Base-by-base conservation (phyloP, 306 rosid genomes). In the Chamaecrista fasciculata region DNA sequence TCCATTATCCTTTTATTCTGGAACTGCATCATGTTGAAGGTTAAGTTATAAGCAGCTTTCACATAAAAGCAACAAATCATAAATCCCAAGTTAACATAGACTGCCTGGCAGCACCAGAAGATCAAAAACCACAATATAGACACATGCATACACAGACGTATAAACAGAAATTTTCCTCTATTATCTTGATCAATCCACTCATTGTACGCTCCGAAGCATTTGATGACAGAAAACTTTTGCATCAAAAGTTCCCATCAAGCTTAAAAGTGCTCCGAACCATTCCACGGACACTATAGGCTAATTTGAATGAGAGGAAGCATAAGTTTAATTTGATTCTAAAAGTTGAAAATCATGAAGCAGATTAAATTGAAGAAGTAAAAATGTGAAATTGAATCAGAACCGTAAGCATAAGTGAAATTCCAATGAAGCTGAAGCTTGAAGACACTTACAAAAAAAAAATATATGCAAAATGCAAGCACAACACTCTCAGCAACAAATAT, bases 1-100 rank as follows among this genome's bases (percentile, higher is more conserved):
- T 79, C 94, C 87, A 85, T 82, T 84, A 91, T 81, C 82, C 91
- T 82, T 80, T 95, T 95, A 79, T 86, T 84, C 67, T 76, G 81
- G 69, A 89, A 84, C 99, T 91, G 95, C 89, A 91, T 58, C 66
- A 76, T 37, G 73, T 69, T 71, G 48, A 51, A 66, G 64, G 68
- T 28, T 55, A 36, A 76, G 64, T 70, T 37, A 71, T 9, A 53
- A 71, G 66, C 73, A 76, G 70, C 65, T 63, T 67, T 64, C 66
- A 66, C 57, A 23, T 14, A 53, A n/a, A n/a, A 28, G 18, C 11
- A 24, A 25, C 14, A 73, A 66, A 69, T 57, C 63, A 18, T 28
- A 36, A 58, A 16, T 16, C 24, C 12, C 23, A 10, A 36, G 9
- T 59, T 33, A 16, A 31, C n/a, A n/a, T n/a, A n/a, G n/a, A n/a